Evolutionary conservation across 2,329 filamentous ascomycete genomes (phyloP).

Genomic region (Ophiostoma piceae): DNA sequence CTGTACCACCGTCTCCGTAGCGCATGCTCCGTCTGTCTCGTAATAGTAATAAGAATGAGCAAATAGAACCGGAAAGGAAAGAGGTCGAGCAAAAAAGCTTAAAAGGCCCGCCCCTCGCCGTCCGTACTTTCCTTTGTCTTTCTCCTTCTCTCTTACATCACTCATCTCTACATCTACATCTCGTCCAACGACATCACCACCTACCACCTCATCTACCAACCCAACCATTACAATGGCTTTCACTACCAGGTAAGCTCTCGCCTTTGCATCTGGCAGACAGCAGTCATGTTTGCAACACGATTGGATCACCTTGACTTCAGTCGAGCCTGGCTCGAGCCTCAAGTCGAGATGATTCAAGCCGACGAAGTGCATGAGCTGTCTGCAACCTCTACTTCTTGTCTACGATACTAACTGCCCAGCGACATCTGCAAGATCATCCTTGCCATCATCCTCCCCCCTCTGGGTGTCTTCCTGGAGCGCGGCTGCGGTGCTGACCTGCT

Average conservation of each 20-base stretch:
- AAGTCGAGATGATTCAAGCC: no score
- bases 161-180: not conserved
- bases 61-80: not conserved
- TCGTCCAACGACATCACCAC: conserved; percentile 3
- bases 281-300: not conserved
- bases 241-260: conserved; percentile 50
- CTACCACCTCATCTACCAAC: not conserved
- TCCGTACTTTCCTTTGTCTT: not conserved
- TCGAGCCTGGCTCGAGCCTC: not conserved
- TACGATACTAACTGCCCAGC: conserved; percentile 27
- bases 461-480: conserved; percentile 91
- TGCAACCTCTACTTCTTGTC: no score
- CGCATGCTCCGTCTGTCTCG: not conserved
- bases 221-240: conserved; percentile 48
- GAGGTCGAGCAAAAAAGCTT: conserved; percentile 10
- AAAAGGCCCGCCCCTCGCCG: conserved; percentile 14
- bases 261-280: not conserved
- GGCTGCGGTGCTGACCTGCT: conserved; percentile 81
- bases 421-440: conserved; percentile 69
- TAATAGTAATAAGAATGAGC: not conserved
- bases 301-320: not conserved
- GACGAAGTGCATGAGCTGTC: no score
- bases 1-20: conserved; percentile 9
- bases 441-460: conserved; percentile 81
- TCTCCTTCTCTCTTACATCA: not conserved